A percentile compares a stretch with the other conserved stretches of the same genome.
Evolutionary conservation across 2,329 filamentous ascomycete species (phyloP).

Genomic region (Zymoseptoria passerinii): DNA sequence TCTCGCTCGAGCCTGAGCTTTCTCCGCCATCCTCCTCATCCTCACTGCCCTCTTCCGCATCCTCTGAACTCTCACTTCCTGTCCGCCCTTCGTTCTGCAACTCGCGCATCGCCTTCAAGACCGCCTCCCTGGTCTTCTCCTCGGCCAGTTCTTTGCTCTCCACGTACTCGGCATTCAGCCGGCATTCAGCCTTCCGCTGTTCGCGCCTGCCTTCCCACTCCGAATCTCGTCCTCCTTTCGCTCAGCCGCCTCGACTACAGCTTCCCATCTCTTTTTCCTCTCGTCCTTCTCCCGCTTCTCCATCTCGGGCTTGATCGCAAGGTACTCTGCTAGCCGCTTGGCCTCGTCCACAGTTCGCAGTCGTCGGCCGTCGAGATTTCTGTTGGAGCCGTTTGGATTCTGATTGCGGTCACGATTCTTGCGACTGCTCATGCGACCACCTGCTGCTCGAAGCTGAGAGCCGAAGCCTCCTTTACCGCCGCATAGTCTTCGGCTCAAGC

Average conservation of each 20-base stretch:
- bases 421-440: conserved; percentile 94
- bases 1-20: conserved; percentile 25
- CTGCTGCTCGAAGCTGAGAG: conserved; percentile 89
- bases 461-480: conserved; percentile 98
- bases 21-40: conserved; percentile 26
- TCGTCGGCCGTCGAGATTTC: conserved; percentile 85
- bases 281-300: conserved; percentile 87
- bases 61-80: conserved; percentile 34
- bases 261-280: conserved; percentile 74
- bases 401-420: conserved; percentile 73
- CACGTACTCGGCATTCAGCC: conserved; percentile 84
- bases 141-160: conserved; percentile 87
- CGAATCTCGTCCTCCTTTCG: conserved; percentile 74
- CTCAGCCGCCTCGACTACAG: conserved; percentile 79
- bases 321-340: conserved; percentile 87
- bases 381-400: conserved; percentile 71
- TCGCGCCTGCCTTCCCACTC: conserved; percentile 55
- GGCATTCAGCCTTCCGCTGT: conserved; percentile 60
- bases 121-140: conserved; percentile 72
- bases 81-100: conserved; percentile 38
- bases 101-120: conserved; percentile 60
- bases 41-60: conserved; percentile 38
- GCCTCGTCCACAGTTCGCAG: conserved; percentile 89
- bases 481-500: conserved; percentile 67
- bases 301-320: conserved; percentile 95